Evolutionary conservation across 345 rosid genomes (phyloP), one percentile per base, ranked within the genome.

Genomic region (Lepidium africanum): DNA sequence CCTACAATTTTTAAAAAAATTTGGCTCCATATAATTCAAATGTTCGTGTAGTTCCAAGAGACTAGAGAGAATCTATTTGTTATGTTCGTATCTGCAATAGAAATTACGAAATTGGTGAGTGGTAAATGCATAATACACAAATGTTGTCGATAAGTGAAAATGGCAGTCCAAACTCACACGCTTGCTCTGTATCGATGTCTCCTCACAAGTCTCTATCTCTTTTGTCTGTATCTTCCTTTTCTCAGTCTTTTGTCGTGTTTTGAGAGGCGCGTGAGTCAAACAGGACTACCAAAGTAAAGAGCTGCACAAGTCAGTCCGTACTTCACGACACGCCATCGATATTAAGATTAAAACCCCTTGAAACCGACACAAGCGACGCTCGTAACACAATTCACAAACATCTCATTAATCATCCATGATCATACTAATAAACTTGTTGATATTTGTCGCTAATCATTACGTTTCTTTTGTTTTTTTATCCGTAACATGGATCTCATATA

Each of bases 141-240:
- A 14, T 67, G 6, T 59, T 60, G 77, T 73, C 68, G 49, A 33
- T 25, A 59, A 59, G 77, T 66, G 77, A 23, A 59, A 21, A 59
- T 8, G 48, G 6, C 40, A 75, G 69, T 60, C 69, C 78, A 67
- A 74, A 69, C 74, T 62, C 74, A 76, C 87, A 83, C 87, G 84
- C 82, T 81, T 78, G 86, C 82, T 61, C 73, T 67, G 67, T 48
- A 5, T 45, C 52, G 8, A 39, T 58, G 40, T 51, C 57, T 51
- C 49, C 49, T 73, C 73, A 60, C 68, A 35, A 51, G 69, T 68
- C 59, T 41, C 65, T 40, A 54, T 59, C 54, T 55, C 53, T 43
- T 71, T 58, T 59, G 66, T 69, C 61, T 58, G 53, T 71, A 43
- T 72, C 67, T 41, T 30, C 39, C 36, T 59, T 65, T 70, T 47